Evolutionary conservation across 345 rosid genomes (phyloP).

Genomic region (Eucalyptus rudis): DNA sequence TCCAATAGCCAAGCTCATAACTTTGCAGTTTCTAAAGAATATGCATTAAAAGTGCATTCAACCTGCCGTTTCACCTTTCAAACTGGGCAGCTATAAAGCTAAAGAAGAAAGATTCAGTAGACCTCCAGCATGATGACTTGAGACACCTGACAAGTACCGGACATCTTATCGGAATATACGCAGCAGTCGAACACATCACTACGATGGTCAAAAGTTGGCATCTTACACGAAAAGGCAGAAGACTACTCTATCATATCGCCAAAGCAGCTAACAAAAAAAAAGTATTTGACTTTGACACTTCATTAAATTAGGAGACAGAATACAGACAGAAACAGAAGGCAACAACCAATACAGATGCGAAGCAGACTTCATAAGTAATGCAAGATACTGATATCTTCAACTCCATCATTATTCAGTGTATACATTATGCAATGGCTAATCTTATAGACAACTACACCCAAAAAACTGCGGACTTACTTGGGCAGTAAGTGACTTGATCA

Average conservation of each 20-base stretch:
- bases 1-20: background rate
- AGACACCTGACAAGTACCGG: background rate
- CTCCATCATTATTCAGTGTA: background rate
- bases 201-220: background rate
- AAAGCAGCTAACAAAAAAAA: background rate
- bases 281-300: background rate
- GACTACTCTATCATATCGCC: background rate
- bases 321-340: background rate
- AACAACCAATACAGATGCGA: background rate
- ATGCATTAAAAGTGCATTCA: background rate
- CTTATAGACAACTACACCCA: background rate
- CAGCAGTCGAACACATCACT: background rate
- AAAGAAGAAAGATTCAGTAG: background rate
- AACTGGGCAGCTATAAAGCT: background rate
- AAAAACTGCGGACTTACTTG: constrained; percentile 44
- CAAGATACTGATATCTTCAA: background rate
- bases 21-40: background rate
- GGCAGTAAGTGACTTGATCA: constrained; percentile 92
- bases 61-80: background rate
- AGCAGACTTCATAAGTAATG: background rate
- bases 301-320: background rate
- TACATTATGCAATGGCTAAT: background rate
- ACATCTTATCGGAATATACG: background rate
- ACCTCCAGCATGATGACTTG: background rate
- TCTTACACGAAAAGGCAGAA: background rate